Percentiles rank a stretch among this genome's conserved stretches.
Evolutionary conservation across 352 stramenopile genomes (phyloP).

Genomic region (Pythium apleroticum): DNA sequence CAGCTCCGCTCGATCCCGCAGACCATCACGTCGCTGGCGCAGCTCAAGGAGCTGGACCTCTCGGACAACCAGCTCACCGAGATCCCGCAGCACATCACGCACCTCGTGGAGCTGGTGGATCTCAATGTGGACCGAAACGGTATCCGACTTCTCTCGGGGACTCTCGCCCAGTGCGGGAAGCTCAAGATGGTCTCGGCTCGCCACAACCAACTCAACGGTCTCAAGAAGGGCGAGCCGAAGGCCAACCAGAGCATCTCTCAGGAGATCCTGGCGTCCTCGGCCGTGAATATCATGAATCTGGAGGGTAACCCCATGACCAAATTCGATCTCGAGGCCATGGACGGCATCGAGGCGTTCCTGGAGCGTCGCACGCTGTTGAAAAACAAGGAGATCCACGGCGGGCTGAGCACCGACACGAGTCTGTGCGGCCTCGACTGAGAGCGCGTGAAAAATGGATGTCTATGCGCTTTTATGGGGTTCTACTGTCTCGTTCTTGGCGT

Average conservation of each 20-base stretch:
- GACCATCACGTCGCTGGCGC: slow-evolving; percentile 43
- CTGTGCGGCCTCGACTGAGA: slow-evolving; percentile 75
- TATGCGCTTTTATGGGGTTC: slow-evolving; percentile 5
- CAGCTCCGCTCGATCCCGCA: slow-evolving; percentile 41
- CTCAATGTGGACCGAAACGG: slow-evolving; percentile 68
- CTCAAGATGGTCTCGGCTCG: slow-evolving; percentile 75
- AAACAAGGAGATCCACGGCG: slow-evolving; percentile 87
- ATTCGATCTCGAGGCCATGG: slow-evolving; percentile 72
- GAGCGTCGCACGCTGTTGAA: slow-evolving; percentile 75
- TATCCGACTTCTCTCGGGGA: slow-evolving; percentile 41
- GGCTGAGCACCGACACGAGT: slow-evolving; percentile 74
- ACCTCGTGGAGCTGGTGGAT: slow-evolving; percentile 58
- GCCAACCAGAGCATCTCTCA: slow-evolving; percentile 49
- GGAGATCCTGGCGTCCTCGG: slow-evolving; percentile 52
- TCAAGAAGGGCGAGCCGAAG: slow-evolving; percentile 12
- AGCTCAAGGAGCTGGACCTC: slow-evolving; percentile 73
- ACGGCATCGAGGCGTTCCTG: slow-evolving; percentile 75
- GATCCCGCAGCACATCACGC: slow-evolving; percentile 45
- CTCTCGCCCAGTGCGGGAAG: slow-evolving; percentile 57
- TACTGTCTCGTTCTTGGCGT: neutral
- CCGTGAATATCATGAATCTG: slow-evolving; percentile 82
- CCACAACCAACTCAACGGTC: slow-evolving; percentile 45
- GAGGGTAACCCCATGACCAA: slow-evolving; percentile 83
- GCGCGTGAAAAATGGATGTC: neutral
- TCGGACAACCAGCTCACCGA: slow-evolving; percentile 50